Evolutionary conservation across 768 basidiomycete genomes (phyloP), one percentile per base, ranked within the genome.

Genomic region (Lactarius deliciosus): DNA sequence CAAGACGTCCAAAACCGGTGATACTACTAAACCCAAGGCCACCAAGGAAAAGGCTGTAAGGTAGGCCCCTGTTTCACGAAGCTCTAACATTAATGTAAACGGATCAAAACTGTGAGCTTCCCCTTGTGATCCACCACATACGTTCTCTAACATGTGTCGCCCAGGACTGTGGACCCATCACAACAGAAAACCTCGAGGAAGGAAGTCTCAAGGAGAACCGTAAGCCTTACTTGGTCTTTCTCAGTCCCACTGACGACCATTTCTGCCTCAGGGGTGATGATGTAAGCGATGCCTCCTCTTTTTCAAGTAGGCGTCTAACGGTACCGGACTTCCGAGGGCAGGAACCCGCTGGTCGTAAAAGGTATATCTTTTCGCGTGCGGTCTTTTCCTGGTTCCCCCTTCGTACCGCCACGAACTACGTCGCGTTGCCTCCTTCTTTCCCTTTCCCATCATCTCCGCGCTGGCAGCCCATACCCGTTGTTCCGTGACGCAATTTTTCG

Each of bases 201-300:
- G 55, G 40, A 60, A 62, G 41, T 55, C 70, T 56, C 64, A 70
- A 53, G 64, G 25, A 36, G 60, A 69, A 16, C 22, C 72, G 75
- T 77, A 70, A 69, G 76, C 73, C 63, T 28, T 64, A 63, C 68
- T 64, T 67, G 56, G 32, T 61, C 38, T 43, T 18, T 53, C 11
- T 53, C 13, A 22, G 30, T 18, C 9, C 9, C 7, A 60, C 28
- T 28, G 28, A 41, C 30, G n/a, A 60, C 41, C 36, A 25, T 34
- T 40, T n/a, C 22, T 63, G 18, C 57, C 5, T 22, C 45, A 64
- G 66, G 25, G 25, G 25, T 22, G 54, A 63, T 69, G 70, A 63
- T 22, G 68, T 69, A 70, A 69, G 60, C 60, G 22, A 1, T 30
- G 3, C 28, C 30, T 40, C 43, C 18, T 20, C 25, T 22, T 20